Evolutionary conservation across 164 flowering plant genomes (phyloP).

Genomic region (Stephania japonica): DNA sequence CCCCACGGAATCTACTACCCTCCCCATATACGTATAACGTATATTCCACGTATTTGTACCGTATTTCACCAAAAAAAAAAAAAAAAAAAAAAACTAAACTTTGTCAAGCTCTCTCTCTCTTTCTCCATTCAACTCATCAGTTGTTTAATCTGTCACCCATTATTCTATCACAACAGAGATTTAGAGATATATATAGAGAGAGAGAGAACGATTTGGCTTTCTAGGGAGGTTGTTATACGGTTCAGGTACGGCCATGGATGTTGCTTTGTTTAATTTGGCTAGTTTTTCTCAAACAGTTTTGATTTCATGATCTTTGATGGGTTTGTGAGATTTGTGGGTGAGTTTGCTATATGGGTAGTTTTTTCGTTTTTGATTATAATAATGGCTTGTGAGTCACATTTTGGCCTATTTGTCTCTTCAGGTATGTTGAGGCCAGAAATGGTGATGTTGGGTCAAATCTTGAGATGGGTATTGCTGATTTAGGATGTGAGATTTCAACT

Average conservation of each 20-base stretch:
- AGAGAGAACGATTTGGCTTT: neutral
- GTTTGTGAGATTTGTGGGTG: neutral
- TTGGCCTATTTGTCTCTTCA: conserved; percentile 14
- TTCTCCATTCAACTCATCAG: too few relatives aligned
- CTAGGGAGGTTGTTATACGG: neutral
- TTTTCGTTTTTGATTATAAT: neutral
- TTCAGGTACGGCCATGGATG: neutral
- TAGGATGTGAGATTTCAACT: conserved; percentile 11
- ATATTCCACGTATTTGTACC: neutral
- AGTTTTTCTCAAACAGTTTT: neutral
- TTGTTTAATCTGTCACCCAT: too few relatives aligned
- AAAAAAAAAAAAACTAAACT: too few relatives aligned
- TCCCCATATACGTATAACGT: neutral
- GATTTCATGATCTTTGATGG: too few relatives aligned
- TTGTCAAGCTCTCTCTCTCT: too few relatives aligned
- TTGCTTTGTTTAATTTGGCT: neutral
- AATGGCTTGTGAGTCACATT: neutral
- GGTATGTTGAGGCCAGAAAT: conserved; percentile 14
- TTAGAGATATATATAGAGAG: neutral
- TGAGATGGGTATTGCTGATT: conserved; percentile 8
- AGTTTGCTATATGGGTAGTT: neutral
- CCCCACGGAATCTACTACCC: conserved; percentile 11
- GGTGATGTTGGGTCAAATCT: conserved; percentile 23
- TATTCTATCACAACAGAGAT: too few relatives aligned
- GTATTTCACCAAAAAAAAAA: neutral